Conservation (phyloP, 768 basidiomycete species). For the Tricholoma furcatifolium region DNA sequence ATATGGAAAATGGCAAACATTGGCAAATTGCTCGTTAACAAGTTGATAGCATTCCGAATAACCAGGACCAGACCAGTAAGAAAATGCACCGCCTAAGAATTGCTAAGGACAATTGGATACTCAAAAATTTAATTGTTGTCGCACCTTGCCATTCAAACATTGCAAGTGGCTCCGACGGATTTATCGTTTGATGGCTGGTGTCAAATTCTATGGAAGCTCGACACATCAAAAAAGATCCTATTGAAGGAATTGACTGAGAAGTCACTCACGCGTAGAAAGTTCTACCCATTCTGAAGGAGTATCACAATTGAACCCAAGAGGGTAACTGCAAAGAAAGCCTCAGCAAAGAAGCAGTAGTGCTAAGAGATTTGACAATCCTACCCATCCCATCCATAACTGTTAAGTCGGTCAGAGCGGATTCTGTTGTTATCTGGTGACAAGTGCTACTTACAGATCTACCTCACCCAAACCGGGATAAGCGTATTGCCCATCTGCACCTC, state of each 20-base stretch:
- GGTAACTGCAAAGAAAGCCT: constrained; percentile 39
- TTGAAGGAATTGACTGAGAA: neutral
- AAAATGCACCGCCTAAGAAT: constrained; percentile 30
- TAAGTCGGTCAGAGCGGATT: neutral
- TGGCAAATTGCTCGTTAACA: constrained; percentile 37
- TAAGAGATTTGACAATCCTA: constrained; percentile 2
- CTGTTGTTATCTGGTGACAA: neutral
- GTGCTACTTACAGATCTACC: constrained; percentile 29
- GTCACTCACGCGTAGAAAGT: constrained; percentile 29
- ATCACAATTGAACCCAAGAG: constrained; percentile 66
- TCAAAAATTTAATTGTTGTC: neutral
- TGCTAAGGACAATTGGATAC: neutral
- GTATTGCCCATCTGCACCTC: constrained; percentile 29
- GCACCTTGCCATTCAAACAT: constrained; percentile 37
- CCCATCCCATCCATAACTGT: constrained; percentile 43
- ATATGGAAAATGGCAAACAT: constrained; percentile 20
- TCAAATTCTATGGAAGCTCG: constrained; percentile 24
- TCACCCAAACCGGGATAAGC: constrained; percentile 28
- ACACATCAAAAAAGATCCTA: neutral
- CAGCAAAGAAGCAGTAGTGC: neutral
- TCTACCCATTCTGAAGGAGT: constrained; percentile 53
- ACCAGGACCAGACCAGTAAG: constrained; percentile 37
- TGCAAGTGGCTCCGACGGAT: constrained; percentile 36
- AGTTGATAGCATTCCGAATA: constrained; percentile 32
- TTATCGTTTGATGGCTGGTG: constrained; percentile 28